Conservation (phyloP, 495 filamentous ascomycete species). For the Hyaloscypha bicolor region DNA sequence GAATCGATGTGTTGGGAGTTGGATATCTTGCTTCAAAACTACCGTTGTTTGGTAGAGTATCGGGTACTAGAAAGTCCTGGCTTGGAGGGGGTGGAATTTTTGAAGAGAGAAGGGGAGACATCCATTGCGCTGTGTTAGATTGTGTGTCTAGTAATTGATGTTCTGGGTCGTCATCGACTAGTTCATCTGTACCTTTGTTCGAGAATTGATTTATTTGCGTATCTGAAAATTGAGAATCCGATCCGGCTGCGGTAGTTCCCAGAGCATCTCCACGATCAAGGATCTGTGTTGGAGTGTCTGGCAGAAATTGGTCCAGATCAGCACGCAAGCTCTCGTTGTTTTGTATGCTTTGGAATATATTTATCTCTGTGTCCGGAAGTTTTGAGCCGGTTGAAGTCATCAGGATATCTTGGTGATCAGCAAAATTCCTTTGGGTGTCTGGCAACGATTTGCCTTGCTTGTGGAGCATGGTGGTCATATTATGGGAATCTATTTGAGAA, state of each 20-base stretch:
- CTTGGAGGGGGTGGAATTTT: background rate
- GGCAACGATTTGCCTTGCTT: background rate
- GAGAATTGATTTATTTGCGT: background rate
- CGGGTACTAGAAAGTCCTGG: background rate
- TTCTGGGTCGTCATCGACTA: background rate
- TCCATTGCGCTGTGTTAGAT: background rate
- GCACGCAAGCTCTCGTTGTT: background rate
- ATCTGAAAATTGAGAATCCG: conserved; percentile 3
- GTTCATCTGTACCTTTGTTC: background rate
- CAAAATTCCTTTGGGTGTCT: background rate
- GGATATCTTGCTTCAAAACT: background rate
- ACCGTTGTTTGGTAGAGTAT: background rate
- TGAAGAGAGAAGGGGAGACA: background rate
- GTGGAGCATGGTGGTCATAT: background rate
- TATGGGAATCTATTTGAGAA: background rate
- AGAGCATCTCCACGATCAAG: background rate
- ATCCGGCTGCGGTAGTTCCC: background rate
- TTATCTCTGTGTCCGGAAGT: conserved; percentile 1
- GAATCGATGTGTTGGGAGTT: background rate
- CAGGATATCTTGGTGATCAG: background rate
- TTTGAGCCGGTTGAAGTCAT: background rate
- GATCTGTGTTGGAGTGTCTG: background rate
- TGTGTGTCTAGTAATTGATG: background rate
- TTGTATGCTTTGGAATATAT: background rate
- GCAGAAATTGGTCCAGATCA: background rate